These are phyloP conservation scores for Geranium incanum DNA, from an alignment of 441 rosid species.

Conservation along the genomic window DNA sequence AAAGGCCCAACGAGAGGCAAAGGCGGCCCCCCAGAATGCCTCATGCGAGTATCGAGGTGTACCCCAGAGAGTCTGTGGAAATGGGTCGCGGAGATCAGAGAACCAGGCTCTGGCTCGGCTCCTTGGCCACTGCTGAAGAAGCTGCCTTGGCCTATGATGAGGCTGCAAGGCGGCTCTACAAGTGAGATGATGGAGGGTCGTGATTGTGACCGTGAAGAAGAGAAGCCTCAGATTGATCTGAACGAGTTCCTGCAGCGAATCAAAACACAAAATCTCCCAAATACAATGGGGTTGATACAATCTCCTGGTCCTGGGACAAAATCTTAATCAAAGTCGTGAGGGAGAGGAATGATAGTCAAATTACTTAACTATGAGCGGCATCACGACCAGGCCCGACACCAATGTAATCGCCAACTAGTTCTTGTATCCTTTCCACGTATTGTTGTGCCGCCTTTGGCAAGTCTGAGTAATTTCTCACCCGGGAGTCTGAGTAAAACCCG, in stretches of 20 bases:
- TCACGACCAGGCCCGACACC: slow-evolving; percentile 93
- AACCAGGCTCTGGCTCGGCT: slow-evolving; percentile 81
- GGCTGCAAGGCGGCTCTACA: slow-evolving; percentile 61
- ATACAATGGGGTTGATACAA: background rate
- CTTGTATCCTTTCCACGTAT: slow-evolving; percentile 84
- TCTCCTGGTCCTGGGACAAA: background rate
- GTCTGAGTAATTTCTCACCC: slow-evolving; percentile 55
- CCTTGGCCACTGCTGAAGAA: slow-evolving; percentile 84
- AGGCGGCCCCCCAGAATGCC: slow-evolving; percentile 93
- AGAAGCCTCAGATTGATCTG: slow-evolving; percentile 78
- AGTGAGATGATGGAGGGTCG: too few relatives aligned
- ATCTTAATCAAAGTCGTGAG: too few relatives aligned
- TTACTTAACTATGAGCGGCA: slow-evolving; percentile 81
- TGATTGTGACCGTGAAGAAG: slow-evolving; percentile 17
- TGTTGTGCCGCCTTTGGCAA: slow-evolving; percentile 72
- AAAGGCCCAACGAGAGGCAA: slow-evolving; percentile 89
- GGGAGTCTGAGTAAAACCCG: slow-evolving; percentile 20
- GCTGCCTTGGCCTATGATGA: slow-evolving; percentile 95
- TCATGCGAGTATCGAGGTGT: slow-evolving; percentile 77
- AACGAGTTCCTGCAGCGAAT: slow-evolving; percentile 74
- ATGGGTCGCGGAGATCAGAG: slow-evolving; percentile 94
- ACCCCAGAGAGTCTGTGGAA: slow-evolving; percentile 85
- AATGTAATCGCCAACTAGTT: slow-evolving; percentile 77
- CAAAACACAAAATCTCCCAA: background rate
- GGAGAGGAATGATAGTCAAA: background rate